A percentile compares a stretch with the other conserved stretches of the same genome.
Conservation (phyloP, 768 basidiomycete species). For the Exidia glandulosa region DNA sequence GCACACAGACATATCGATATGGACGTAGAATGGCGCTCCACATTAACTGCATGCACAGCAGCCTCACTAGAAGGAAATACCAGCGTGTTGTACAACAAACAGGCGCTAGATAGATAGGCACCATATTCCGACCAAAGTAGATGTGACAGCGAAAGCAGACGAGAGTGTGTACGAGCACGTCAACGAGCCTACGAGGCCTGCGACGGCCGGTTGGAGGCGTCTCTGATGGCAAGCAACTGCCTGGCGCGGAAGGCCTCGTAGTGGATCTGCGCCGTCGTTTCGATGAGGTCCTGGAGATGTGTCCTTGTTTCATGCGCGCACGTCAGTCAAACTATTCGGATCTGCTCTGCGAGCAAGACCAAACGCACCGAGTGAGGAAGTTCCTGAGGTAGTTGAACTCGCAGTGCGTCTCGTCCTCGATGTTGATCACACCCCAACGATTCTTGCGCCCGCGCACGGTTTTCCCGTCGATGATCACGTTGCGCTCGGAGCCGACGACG, state of each 20-base stretch:
- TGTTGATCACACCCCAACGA: constrained; percentile 97
- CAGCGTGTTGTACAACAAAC: too few species aligned
- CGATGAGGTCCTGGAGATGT: constrained; percentile 95
- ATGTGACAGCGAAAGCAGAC: too few species aligned
- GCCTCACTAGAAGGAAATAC: too few species aligned
- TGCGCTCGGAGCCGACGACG: constrained; percentile 92
- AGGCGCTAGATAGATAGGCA: too few species aligned
- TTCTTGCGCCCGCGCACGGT: constrained; percentile 93
- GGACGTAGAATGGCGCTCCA: too few species aligned
- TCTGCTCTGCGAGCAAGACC: too few species aligned
- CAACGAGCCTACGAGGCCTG: not conserved
- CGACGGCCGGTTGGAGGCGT: constrained; percentile 51
- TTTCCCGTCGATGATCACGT: constrained; percentile 92
- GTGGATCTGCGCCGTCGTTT: constrained; percentile 97
- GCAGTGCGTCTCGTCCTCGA: constrained; percentile 93
- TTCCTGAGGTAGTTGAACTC: constrained; percentile 96
- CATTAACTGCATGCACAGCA: too few species aligned
- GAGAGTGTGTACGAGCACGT: too few species aligned
- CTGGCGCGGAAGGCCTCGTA: constrained; percentile 99
- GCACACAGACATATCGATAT: too few species aligned
- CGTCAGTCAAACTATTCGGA: not conserved
- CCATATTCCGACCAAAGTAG: too few species aligned
- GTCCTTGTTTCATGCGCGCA: constrained; percentile 41
- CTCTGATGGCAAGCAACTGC: constrained; percentile 93
- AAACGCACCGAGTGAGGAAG: constrained; percentile 82